These are phyloP conservation scores for Auriscalpium microsporum DNA, from an alignment of 768 basidiomycete genomes.

Conservation along the genomic window DNA sequence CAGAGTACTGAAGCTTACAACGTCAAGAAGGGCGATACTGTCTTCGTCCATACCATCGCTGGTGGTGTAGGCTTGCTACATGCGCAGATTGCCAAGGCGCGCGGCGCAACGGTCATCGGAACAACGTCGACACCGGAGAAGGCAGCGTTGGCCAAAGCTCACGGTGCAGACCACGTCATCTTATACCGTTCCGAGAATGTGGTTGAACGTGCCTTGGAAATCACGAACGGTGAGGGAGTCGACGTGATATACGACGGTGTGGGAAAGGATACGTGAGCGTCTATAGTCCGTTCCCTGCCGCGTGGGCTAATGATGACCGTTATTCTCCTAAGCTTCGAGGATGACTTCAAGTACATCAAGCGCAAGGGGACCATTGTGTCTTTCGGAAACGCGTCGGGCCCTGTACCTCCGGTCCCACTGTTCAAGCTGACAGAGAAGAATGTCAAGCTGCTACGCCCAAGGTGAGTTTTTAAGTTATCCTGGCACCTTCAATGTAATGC, in stretches of 20 bases:
- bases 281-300: constrained; percentile 1
- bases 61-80: constrained; percentile 76
- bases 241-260: constrained; percentile 91
- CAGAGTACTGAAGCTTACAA: constrained; percentile 82
- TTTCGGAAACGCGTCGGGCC: constrained; percentile 84
- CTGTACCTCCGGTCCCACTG: constrained; percentile 65
- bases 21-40: constrained; percentile 69
- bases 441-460: constrained; percentile 61
- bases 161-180: constrained; percentile 85
- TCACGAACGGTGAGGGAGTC: constrained; percentile 75
- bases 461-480: constrained; percentile 29
- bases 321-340: constrained; percentile 49
- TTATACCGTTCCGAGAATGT: constrained; percentile 71
- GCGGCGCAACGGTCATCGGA: constrained; percentile 87
- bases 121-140: constrained; percentile 85
- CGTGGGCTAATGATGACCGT: neutral
- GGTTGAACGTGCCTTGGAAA: constrained; percentile 59
- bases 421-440: constrained; percentile 75
- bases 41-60: constrained; percentile 86
- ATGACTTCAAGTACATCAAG: constrained; percentile 68
- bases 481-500: neutral
- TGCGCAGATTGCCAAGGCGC: constrained; percentile 57
- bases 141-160: constrained; percentile 63
- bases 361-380: constrained; percentile 83
- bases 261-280: constrained; percentile 85